phyloP scores from a whole-genome alignment of 2,329 filamentous ascomycete species.

The Alternaria dauci region DNA sequence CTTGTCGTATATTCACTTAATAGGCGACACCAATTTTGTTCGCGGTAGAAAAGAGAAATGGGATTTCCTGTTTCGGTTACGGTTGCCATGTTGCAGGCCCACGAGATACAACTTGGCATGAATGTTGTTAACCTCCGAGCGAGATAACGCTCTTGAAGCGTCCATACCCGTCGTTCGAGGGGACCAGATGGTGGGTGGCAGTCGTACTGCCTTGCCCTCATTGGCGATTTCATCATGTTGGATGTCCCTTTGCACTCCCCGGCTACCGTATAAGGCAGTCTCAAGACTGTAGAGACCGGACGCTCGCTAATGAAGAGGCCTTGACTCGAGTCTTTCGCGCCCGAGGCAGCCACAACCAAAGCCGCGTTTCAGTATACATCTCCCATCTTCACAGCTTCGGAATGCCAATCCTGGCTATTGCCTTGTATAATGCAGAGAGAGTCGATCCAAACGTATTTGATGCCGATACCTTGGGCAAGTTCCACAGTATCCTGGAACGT shows the following conservation, averaged over 20 bases:
- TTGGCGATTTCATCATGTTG: not conserved
- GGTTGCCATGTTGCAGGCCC: rapidly evolving
- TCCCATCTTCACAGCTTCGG: rapidly evolving
- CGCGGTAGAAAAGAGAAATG: no score
- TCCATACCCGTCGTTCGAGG: not conserved
- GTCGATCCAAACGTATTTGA: not conserved
- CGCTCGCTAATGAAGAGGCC: not conserved
- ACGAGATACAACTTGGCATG: not conserved
- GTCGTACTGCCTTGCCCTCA: rapidly evolving
- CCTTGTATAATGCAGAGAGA: not conserved
- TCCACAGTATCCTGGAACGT: not conserved
- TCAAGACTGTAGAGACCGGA: rapidly evolving
- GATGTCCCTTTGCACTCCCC: not conserved
- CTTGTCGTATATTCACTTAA: no score
- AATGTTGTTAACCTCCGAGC: not conserved
- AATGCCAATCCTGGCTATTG: rapidly evolving
- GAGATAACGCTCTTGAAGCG: not conserved
- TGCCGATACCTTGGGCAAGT: rapidly evolving
- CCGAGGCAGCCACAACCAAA: rapidly evolving
- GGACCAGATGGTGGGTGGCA: not conserved
- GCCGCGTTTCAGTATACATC: not conserved
- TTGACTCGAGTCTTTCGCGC: not conserved
- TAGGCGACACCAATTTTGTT: no score
- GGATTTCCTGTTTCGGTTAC: not conserved
- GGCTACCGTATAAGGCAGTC: rapidly evolving